These are phyloP conservation scores for Termitomyces sp. DNA, from an alignment of 768 basidiomycete genomes.

Conservation along the genomic window DNA sequence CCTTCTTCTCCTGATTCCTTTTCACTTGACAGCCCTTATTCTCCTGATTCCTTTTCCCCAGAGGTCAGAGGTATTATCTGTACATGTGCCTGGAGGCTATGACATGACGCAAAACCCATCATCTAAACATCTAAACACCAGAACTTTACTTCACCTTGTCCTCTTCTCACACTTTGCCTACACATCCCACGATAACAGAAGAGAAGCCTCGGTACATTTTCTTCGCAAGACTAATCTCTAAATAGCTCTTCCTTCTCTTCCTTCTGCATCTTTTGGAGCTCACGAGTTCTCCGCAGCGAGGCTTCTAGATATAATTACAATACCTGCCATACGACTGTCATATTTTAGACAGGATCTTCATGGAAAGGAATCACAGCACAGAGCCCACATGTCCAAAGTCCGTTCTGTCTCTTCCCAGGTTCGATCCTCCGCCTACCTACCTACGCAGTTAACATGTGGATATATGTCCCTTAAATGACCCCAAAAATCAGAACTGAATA, in stretches of 20 bases:
- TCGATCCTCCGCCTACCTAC: background rate
- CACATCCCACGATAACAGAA: background rate
- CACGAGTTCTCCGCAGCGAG: background rate
- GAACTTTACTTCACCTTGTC: background rate
- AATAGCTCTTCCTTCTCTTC: background rate
- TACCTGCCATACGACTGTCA: background rate
- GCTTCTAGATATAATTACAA: background rate
- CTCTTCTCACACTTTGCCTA: background rate
- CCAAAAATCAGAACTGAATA: background rate
- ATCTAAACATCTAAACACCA: background rate
- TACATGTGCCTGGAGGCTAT: background rate
- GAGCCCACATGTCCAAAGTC: background rate
- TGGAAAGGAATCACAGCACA: background rate
- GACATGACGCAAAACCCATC: background rate
- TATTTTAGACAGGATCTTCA: background rate
- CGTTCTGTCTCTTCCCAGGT: background rate
- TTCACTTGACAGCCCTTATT: background rate
- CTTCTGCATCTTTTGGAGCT: background rate
- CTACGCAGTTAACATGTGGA: too few relatives aligned
- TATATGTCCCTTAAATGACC: background rate
- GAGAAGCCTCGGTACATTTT: background rate
- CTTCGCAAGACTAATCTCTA: too few relatives aligned
- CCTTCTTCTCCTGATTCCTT: background rate
- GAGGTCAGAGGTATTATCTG: too few relatives aligned
- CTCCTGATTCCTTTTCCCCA: background rate